Percentiles rank a stretch among this genome's conserved stretches.
These are phyloP conservation scores for Sutorius eximius DNA, from an alignment of 1,284 basidiomycete species.

Conservation along the genomic window DNA sequence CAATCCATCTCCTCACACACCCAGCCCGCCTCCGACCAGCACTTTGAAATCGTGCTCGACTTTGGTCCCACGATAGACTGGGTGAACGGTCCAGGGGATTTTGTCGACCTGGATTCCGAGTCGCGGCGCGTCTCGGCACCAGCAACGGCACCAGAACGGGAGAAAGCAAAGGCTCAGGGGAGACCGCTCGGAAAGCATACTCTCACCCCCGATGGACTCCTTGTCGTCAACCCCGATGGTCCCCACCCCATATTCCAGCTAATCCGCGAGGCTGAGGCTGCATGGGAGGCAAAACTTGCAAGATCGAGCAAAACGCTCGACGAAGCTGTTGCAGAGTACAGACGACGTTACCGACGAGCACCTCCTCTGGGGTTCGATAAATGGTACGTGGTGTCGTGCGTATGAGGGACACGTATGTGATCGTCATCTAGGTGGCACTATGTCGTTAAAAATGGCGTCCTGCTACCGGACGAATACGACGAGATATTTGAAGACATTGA, in stretches of 20 bases:
- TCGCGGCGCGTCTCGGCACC: not conserved
- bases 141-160: not conserved
- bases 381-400: conserved; percentile 41
- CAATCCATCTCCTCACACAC: not conserved
- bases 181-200: conserved; percentile 22
- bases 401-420: not conserved
- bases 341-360: conserved; percentile 43
- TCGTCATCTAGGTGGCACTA: conserved; percentile 52
- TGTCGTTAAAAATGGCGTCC: conserved; percentile 51
- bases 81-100: not conserved
- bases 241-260: conserved; percentile 47
- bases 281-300: conserved; percentile 42
- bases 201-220: conserved; percentile 28
- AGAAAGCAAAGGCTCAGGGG: not conserved
- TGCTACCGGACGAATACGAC: conserved; percentile 60
- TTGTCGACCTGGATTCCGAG: not conserved
- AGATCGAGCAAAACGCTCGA: conserved; percentile 46
- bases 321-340: conserved; percentile 48
- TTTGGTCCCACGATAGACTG: not conserved
- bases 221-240: conserved; percentile 34
- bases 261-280: conserved; percentile 40
- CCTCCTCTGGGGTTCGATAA: conserved; percentile 58
- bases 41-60: not conserved
- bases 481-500: conserved; percentile 54
- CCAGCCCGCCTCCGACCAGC: not conserved